Evolutionary conservation across 2,329 filamentous ascomycete genomes (phyloP), one percentile per base, ranked within the genome.

Genomic region (Albophoma yamanashiensis): DNA sequence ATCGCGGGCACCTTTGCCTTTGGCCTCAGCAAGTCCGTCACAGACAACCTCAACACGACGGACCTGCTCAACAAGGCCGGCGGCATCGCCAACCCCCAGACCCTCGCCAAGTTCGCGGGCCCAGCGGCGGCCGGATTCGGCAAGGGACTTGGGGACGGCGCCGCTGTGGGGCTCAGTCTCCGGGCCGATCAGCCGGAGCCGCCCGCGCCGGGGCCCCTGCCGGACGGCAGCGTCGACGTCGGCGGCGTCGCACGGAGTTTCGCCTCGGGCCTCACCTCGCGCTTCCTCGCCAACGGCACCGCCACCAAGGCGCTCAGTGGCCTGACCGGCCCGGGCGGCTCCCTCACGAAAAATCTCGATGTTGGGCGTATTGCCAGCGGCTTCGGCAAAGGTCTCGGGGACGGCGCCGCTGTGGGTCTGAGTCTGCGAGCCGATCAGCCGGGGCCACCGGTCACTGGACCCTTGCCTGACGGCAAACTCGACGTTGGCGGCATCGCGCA

Each of bases 221-320:
- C 60, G 9, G 42, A 47, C 15, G 60, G 60, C 14, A 56, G 43
- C 42, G 42, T 58, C 31, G 60, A 63, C 25, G 27, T 63, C 20
- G 63, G 61, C 8, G 66, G 65, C 47, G 59, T 74, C 36, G 58
- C 67, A 7, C 61, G 68, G 52, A 63, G 58, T 25, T 69, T 70
- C 27, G 66, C 68, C 3, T 65, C 65, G 57, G 68, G 68, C 34
- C 63, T 74, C 6, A 67, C 67, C 1, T 67, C 69, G n/a, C 65
- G 67, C 20, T 68, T 73, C 60, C 67, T 74, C 1, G 63, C 65
- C 31, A 73, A 74, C 59, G 71, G 68, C 12, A 73, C 72, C 0
- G 53, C 65, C 2, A 56, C 27, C 14, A 71, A 71, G 61, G 53
- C 70, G 17, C 36, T 67, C 5, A 64, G 57, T 40, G 57, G 55